These are phyloP conservation scores for Morella rubra DNA, from an alignment of 306 rosid species.

Conservation along the genomic window DNA sequence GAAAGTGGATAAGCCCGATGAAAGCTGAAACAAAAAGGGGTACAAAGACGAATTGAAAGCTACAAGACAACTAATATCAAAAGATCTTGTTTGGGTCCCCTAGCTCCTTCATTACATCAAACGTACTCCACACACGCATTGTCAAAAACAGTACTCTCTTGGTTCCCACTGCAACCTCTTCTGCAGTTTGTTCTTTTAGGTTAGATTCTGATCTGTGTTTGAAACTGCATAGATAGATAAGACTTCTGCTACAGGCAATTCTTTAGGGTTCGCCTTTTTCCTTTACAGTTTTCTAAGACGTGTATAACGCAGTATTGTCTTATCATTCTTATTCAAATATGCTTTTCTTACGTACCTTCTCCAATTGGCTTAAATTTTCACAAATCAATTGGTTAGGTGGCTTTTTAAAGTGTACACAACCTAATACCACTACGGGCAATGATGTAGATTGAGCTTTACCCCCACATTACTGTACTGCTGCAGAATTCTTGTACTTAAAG, in stretches of 20 bases:
- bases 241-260: background rate
- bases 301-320: too few species aligned
- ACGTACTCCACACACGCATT: too few species aligned
- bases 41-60: too few species aligned
- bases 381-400: background rate
- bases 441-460: constrained; percentile 24
- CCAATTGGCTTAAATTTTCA: background rate
- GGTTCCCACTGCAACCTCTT: constrained; percentile 14
- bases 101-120: background rate
- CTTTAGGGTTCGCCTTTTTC: background rate
- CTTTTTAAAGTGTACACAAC: constrained; percentile 14
- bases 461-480: background rate
- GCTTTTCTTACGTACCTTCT: background rate
- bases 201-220: too few species aligned
- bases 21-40: background rate
- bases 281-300: too few species aligned
- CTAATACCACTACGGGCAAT: constrained; percentile 32
- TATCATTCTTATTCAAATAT: too few species aligned
- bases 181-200: background rate
- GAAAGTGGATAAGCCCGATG: background rate
- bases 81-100: background rate
- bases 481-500: background rate
- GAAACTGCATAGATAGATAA: background rate
- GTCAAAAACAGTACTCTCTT: constrained; percentile 14
- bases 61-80: background rate